These are phyloP conservation scores for Hypoxylon trugodes DNA, from an alignment of 495 filamentous ascomycete genomes.

Conservation along the genomic window DNA sequence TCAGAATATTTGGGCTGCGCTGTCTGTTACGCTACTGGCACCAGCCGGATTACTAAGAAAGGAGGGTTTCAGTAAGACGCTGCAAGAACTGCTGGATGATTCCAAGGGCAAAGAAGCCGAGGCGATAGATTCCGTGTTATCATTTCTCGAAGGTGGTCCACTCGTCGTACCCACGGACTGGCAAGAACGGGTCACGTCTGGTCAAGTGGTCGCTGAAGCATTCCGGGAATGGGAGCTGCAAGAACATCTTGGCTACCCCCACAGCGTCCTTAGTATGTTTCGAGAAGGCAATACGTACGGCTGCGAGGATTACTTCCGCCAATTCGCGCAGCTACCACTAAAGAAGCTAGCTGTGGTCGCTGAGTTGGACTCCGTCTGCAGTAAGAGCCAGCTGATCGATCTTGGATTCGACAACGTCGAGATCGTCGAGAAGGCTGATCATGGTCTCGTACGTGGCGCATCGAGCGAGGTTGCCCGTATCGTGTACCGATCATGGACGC, in stretches of 20 bases:
- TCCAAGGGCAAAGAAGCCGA: not conserved
- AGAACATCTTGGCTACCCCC: not conserved
- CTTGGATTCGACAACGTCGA: not conserved
- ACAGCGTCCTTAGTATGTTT: not conserved
- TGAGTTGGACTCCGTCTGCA: not conserved
- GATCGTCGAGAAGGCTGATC: slow-evolving; percentile 1
- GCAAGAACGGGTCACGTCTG: not conserved
- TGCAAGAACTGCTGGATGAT: not conserved
- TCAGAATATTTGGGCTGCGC: not conserved
- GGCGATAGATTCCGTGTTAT: not conserved
- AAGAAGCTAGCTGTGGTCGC: not conserved
- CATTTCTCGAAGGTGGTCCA: not conserved
- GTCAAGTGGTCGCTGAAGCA: not conserved
- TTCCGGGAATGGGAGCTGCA: not conserved
- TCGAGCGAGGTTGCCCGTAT: not conserved
- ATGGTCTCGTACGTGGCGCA: not conserved
- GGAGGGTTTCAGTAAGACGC: not conserved
- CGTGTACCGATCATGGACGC: not conserved
- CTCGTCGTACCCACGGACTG: not conserved
- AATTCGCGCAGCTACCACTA: not conserved
- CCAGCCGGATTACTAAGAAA: not conserved
- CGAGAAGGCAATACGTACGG: not conserved
- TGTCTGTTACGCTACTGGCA: not conserved
- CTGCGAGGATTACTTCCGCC: not conserved
- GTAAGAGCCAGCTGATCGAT: not conserved